Base-by-base conservation (phyloP, 108 stramenopile genomes). In the Asterionellopsis glacialis region DNA sequence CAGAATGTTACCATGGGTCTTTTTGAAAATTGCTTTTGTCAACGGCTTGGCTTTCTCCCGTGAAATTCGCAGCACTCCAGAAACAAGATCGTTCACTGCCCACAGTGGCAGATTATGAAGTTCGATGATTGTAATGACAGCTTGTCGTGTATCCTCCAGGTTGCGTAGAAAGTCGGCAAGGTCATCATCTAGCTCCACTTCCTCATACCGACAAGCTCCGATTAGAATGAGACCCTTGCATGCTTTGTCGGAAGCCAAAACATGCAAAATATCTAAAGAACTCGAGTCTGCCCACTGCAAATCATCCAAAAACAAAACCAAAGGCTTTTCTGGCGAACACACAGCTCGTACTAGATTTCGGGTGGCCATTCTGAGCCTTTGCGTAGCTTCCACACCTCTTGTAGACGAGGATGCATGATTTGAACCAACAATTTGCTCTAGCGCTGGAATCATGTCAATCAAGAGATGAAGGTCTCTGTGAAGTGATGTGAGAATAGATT, bases 211-310 rank as follows among this genome's bases (percentile, higher is more conserved):
- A 42, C 45, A 74, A 14, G 65, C 56, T 6, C 45, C 47, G 40
- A 74, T 48, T 48, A 68, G 55, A 9, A 67, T 18, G 33, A 74
- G 51, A 14, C 67, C 67, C 52, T 63, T 63, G 19, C 47, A 19
- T 21, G 58, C 42, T 14, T 54, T 57, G 47, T 68, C 69, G 33
- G 70, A 54, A 11, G 70, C 63, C 11, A 81, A 57, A 12, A 65
- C 63, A n/a, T 58, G n/a, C 12, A 83, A 49, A 48, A 87, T 21
- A 23, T 77, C 69, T 13, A 80, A 60, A 11, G 67, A 73, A 3
- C 63, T 54, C 6, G 57, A 41, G 65, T 85, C 84, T 9, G 79
- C 76, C 84, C 84, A 85, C 48, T 85, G 84, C 19, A 85, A 27
- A 55, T 85, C 84, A 57, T 82, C 81, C 26, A 77, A 24, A 66